Evolutionary conservation across 257 asterid genomes (phyloP).

Genomic region (Jaltomata sinuosa): DNA sequence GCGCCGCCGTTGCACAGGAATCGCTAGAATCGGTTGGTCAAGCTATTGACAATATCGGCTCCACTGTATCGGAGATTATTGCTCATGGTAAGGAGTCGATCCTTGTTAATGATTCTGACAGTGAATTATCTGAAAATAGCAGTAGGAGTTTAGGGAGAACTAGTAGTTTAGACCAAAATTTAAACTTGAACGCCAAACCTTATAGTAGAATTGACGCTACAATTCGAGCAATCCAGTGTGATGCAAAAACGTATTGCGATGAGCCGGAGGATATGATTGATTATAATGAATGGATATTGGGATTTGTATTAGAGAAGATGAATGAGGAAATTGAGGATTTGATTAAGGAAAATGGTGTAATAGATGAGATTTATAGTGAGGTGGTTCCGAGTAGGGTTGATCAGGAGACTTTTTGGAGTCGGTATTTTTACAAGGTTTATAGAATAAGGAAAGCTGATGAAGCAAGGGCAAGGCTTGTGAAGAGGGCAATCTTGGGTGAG

Average conservation of each 20-base stretch:
- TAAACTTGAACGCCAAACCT: conserved; percentile 30
- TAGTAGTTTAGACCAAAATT: conserved; percentile 15
- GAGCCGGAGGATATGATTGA: conserved; percentile 45
- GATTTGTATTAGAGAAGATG: conserved; percentile 49
- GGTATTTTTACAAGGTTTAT: conserved; percentile 68
- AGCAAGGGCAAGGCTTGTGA: conserved; percentile 51
- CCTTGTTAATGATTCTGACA: conserved; percentile 20
- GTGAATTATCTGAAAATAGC: conserved; percentile 20
- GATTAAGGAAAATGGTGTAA: conserved; percentile 32
- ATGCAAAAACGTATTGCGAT: conserved; percentile 55
- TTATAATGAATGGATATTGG: conserved; percentile 54
- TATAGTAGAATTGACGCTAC: conserved; percentile 65
- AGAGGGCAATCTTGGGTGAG: conserved; percentile 48
- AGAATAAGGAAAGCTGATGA: conserved; percentile 57
- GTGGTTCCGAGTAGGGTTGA: conserved; percentile 54
- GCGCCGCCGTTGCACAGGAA: conserved; percentile 80
- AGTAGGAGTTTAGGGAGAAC: neutral
- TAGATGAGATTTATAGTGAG: conserved; percentile 53
- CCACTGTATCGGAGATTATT: conserved; percentile 50
- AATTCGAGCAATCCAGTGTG: conserved; percentile 50
- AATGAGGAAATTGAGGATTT: conserved; percentile 45
- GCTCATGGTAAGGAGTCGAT: conserved; percentile 53
- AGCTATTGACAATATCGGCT: conserved; percentile 63
- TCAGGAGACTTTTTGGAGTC: conserved; percentile 64
- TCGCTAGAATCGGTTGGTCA: conserved; percentile 82